Evolutionary conservation across 768 basidiomycete species (phyloP), one percentile per base, ranked within the genome.

Genomic region (Collybia nuda): DNA sequence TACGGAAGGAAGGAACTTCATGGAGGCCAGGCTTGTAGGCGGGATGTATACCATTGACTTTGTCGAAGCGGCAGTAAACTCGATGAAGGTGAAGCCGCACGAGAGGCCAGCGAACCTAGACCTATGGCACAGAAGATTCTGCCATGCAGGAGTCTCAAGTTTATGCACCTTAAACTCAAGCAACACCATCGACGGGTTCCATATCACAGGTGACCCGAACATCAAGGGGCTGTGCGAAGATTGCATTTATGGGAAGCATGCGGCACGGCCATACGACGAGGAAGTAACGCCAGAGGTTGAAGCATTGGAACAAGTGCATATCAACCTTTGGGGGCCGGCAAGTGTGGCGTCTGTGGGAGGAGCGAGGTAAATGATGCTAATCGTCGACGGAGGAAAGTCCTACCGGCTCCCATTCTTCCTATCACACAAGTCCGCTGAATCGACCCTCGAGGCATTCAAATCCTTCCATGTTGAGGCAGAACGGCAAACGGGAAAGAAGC

Each of bases 261-360:
- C 24, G 7, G 24, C 24, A 26, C 7, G 24, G 4, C 24, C 24
- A 7, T 69, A 60, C 29, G 61, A 67, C 29, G 56, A 54, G 5
- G 51, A 32, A 2, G 49, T 58, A 0, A 29, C 18, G 0, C 56
- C 48, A 4, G 60, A 65, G 43, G 50, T 21, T 0, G 52, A 59
- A 5, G 35, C 53, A 0, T 46, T 49, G 19, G 23, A 53, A 24
- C 11, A 29, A 2, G 41, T 44, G 2, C 44, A 48, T 9, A 6
- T 59, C 17, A 60, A 70, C 42, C 28, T 70, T 0, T 68, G 55
- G 57, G 62, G 63, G 21, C 65, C 59, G 3, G 36, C 59, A 1
- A 45, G 56, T 0, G 46, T 55, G 1, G 40, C 32, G 11, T 65
- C 56, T 0, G 37, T 47, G 0, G 58, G 61, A 5, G 62, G 62